A percentile compares a stretch with the other conserved stretches of the same genome.
phyloP scores from a whole-genome alignment of 805 yeast genomes.

The Saccharomycopsis schoenii region DNA sequence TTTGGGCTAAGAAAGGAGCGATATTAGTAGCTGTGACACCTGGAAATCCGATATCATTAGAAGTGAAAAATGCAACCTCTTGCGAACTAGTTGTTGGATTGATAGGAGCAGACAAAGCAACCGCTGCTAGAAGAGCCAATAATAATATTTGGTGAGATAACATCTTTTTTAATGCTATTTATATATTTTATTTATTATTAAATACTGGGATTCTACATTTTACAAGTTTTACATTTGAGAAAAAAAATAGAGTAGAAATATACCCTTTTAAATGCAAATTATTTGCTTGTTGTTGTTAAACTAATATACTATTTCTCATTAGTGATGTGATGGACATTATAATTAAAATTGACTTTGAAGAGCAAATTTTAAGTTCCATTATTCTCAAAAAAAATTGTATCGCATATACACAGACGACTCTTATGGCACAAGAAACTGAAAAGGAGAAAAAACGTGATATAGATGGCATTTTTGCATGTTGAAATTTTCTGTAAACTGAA shows the following conservation, averaged over 20 bases:
- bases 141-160: not conserved
- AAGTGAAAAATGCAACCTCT: constrained; percentile 12
- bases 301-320: too few species aligned
- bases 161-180: not conserved
- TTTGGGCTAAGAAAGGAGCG: constrained; percentile 18
- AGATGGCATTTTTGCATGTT: not conserved
- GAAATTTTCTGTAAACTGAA: not conserved
- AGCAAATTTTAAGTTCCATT: not conserved
- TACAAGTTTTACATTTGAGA: not conserved
- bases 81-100: not conserved
- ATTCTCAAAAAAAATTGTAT: not conserved
- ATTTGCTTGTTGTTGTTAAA: too few species aligned
- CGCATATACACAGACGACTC: not conserved
- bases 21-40: constrained; percentile 14
- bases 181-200: not conserved
- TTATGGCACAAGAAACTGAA: not conserved
- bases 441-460: not conserved
- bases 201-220: not conserved
- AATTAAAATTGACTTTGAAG: not conserved
- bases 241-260: too few species aligned
- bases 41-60: constrained; percentile 8
- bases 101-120: not conserved
- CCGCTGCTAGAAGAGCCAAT: not conserved
- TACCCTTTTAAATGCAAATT: too few species aligned
- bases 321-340: too few species aligned